Base-by-base conservation (phyloP, 2,329 filamentous ascomycete genomes). In the Penicillium fuscoglaucum region DNA sequence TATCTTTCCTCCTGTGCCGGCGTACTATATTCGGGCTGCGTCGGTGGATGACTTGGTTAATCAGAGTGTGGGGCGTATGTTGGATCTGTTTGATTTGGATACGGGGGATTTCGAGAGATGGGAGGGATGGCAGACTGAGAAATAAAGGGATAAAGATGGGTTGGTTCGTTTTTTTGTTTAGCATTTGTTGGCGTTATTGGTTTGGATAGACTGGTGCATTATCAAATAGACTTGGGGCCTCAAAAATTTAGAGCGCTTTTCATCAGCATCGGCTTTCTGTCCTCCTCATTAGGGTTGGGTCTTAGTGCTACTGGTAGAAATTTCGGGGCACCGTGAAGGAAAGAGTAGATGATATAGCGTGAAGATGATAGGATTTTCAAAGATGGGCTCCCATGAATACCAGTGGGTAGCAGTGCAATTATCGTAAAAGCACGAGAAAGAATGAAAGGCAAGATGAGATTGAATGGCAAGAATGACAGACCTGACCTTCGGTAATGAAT, bases 1-100 rank as follows among this genome's bases (percentile, higher is more conserved):
- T 4, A 76, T 82, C 12, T 79, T 75, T 29, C 80, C 79, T 3
- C 76, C 78, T 1, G 76, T 82, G 1, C 72, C 74, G 4, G 78
- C 76, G 0, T 80, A 77, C 40, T 82, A 82, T 60, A 80, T 74
- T 8, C 66, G 67, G 43, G 74, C 79, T 9, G 61, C 61, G 0
- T 66, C 64, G 2, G 60, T 81, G 2, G 74, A 80, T 5, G 79
- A 81, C 17, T 41, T 81, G 13, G 66, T 78, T 2, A 70, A 78
- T 41, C 80, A 82, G 59, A 81, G 70, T 54, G 78, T 81, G 0
- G 79, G 78, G 1, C 70, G 80, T 15, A 74, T 82, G 69, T 58
- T 82, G 39, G 80, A 82, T 63, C 51, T 77, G 21, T 77, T 82
- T 56, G 75, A 73, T 21, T 58, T 82, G 21, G 73, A 81, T 47